Evolutionary conservation across 2,329 filamentous ascomycete genomes (phyloP).

Genomic region (Diplodia seriata): DNA sequence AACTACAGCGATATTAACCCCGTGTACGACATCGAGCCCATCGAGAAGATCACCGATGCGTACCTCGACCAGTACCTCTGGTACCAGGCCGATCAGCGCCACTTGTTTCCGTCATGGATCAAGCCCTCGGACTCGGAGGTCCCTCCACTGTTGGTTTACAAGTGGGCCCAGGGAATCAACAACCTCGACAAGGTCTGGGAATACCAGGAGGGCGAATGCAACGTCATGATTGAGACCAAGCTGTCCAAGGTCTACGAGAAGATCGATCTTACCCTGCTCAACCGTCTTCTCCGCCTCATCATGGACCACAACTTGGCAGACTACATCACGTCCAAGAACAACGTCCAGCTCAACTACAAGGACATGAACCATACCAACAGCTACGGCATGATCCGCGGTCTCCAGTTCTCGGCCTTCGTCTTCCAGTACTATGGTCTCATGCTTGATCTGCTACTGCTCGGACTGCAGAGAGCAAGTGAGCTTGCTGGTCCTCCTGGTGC

Average conservation of each 20-base stretch:
- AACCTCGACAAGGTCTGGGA: constrained; percentile 97
- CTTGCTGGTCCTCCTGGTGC: constrained; percentile 92
- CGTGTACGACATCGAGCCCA: constrained; percentile 97
- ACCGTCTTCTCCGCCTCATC: constrained; percentile 88
- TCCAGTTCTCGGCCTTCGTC: constrained; percentile 98
- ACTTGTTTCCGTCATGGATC: constrained; percentile 98
- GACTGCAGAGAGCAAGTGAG: constrained; percentile 94
- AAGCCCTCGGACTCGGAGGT: constrained; percentile 99
- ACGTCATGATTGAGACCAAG: constrained; percentile 98
- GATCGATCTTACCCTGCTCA: constrained; percentile 94
- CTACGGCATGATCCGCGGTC: constrained; percentile 95
- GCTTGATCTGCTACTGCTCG: constrained; percentile 88
- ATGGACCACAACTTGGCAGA: constrained; percentile 99
- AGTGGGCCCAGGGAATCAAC: constrained; percentile 99
- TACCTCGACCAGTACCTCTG: constrained; percentile 98
- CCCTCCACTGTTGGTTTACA: constrained; percentile 91
- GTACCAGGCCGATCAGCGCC: constrained; percentile 98
- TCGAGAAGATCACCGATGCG: constrained; percentile 99
- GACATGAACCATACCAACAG: constrained; percentile 99
- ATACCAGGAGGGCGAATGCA: constrained; percentile 90
- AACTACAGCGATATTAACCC: constrained; percentile 99
- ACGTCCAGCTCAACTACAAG: constrained; percentile 98
- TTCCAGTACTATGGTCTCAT: constrained; percentile 99
- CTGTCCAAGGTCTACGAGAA: constrained; percentile 99
- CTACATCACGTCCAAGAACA: constrained; percentile 99